phyloP scores from a whole-genome alignment of 257 asterid genomes.

The Solanum pinnatisectum region DNA sequence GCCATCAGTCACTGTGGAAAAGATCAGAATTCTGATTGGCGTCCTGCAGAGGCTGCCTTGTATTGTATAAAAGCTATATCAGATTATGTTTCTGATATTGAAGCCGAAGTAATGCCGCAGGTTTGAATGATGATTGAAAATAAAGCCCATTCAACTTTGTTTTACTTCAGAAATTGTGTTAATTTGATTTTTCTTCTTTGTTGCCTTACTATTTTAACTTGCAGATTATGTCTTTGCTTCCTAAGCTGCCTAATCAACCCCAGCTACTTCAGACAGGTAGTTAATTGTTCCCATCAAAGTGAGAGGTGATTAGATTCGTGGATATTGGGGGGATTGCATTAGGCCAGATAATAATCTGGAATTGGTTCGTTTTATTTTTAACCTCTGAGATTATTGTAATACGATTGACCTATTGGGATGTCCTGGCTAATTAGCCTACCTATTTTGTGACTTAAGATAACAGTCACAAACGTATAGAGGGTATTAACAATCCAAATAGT shows the following conservation, averaged over 20 bases:
- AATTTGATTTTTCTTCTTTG: not conserved
- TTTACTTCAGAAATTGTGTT: not conserved
- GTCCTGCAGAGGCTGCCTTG: slow-evolving; percentile 93
- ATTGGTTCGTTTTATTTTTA: not conserved
- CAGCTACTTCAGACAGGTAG: slow-evolving; percentile 96
- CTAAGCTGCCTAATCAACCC: slow-evolving; percentile 87
- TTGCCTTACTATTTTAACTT: slow-evolving; percentile 2
- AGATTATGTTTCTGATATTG: slow-evolving; percentile 63
- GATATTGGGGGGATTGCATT: not conserved
- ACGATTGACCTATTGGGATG: not conserved
- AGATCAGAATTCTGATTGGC: slow-evolving; percentile 60
- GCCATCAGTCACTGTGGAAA: slow-evolving; percentile 47
- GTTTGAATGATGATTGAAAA: slow-evolving; percentile 22
- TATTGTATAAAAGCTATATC: slow-evolving; percentile 92
- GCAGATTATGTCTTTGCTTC: slow-evolving; percentile 82
- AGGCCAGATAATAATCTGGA: not conserved
- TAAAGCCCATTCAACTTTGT: not conserved
- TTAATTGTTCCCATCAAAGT: not conserved
- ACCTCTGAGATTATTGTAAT: not conserved
- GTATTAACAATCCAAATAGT: not conserved
- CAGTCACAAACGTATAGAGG: not conserved
- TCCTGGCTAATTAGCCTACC: not conserved
- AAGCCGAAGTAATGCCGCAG: slow-evolving; percentile 94
- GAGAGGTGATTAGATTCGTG: not conserved
- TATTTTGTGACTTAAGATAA: not conserved